Evolutionary conservation across 345 rosid genomes (phyloP).

Genomic region (Tarenaya hassleriana): DNA sequence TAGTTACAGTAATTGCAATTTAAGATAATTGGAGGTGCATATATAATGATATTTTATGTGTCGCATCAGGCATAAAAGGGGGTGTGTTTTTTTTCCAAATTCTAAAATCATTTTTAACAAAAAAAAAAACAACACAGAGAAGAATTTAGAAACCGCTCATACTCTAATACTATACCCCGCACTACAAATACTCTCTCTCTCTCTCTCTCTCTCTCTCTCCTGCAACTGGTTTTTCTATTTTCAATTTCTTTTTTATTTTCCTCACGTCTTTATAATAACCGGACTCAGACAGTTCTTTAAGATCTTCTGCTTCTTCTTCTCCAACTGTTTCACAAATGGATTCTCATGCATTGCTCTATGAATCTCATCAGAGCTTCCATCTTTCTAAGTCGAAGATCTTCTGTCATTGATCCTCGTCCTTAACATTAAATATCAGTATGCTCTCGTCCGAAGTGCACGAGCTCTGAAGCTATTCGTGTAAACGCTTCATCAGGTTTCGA

Average conservation of each 20-base stretch:
- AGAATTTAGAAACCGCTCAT: too few relatives aligned
- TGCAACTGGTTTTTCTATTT: conserved; percentile 4
- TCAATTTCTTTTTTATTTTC: too few relatives aligned
- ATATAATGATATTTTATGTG: too few relatives aligned
- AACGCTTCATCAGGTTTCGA: conserved; percentile 30
- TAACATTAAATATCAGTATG: too few relatives aligned
- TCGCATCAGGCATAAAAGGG: not conserved
- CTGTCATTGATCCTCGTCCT: conserved; percentile 14
- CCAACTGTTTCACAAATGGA: too few relatives aligned
- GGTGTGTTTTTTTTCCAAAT: conserved; percentile 4
- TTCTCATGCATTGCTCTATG: conserved; percentile 32
- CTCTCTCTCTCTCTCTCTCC: conserved; percentile 38
- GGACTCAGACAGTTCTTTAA: conserved; percentile 21
- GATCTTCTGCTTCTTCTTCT: conserved; percentile 25
- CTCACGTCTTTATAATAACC: conserved; percentile 27
- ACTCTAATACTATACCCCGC: too few relatives aligned
- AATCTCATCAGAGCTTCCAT: too few relatives aligned
- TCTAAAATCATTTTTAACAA: conserved; percentile 32
- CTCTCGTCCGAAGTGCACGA: too few relatives aligned
- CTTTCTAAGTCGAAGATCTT: too few relatives aligned
- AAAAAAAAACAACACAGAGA: too few relatives aligned
- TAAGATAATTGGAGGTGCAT: too few relatives aligned
- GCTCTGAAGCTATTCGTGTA: conserved; percentile 23
- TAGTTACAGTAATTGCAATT: too few relatives aligned
- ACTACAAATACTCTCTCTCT: conserved; percentile 23